Percentiles rank a stretch among this genome's conserved stretches.
phyloP scores from a whole-genome alignment of 306 rosid species.

The Bauhinia variegata region DNA sequence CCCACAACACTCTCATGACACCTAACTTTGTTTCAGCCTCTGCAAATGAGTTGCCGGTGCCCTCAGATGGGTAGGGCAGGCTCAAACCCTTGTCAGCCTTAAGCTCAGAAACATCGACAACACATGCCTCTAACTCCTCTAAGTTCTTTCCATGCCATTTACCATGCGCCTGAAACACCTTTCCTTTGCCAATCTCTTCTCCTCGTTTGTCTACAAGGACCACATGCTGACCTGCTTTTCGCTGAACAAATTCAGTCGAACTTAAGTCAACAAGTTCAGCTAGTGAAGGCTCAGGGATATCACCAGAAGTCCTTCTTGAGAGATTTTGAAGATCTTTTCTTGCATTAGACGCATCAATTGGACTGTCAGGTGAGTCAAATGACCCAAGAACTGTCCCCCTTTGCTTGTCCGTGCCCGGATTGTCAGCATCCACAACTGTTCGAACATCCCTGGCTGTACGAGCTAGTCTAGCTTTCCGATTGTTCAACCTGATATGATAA shows the following conservation, averaged over 20 bases:
- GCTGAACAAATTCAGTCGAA: slow-evolving; percentile 48
- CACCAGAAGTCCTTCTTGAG: slow-evolving; percentile 26
- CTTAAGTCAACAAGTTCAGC: slow-evolving; percentile 40
- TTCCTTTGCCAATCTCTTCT: slow-evolving; percentile 55
- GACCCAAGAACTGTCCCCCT: slow-evolving; percentile 47
- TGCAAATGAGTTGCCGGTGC: slow-evolving; percentile 51
- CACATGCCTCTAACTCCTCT: slow-evolving; percentile 47
- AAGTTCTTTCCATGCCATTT: slow-evolving; percentile 52
- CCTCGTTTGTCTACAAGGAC: slow-evolving; percentile 38
- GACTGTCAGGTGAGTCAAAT: slow-evolving; percentile 54
- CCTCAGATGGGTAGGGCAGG: slow-evolving; percentile 53
- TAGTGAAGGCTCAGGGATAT: slow-evolving; percentile 40
- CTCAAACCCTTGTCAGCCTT: slow-evolving; percentile 40
- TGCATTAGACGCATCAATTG: slow-evolving; percentile 49
- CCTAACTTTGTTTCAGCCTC: slow-evolving; percentile 58
- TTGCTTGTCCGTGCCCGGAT: slow-evolving; percentile 57
- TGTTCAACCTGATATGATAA: slow-evolving; percentile 73
- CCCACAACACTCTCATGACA: slow-evolving; percentile 62
- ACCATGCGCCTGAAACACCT: slow-evolving; percentile 50
- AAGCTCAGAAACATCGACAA: slow-evolving; percentile 53
- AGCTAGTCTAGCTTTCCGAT: slow-evolving; percentile 92
- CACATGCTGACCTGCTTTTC: slow-evolving; percentile 50
- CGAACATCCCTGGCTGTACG: slow-evolving; percentile 75
- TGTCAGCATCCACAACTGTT: slow-evolving; percentile 52
- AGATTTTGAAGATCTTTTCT: slow-evolving; percentile 45